A percentile compares a stretch with the other conserved stretches of the same genome.
phyloP scores from a whole-genome alignment of 768 basidiomycete species.

The Paxillus rubicundulus region DNA sequence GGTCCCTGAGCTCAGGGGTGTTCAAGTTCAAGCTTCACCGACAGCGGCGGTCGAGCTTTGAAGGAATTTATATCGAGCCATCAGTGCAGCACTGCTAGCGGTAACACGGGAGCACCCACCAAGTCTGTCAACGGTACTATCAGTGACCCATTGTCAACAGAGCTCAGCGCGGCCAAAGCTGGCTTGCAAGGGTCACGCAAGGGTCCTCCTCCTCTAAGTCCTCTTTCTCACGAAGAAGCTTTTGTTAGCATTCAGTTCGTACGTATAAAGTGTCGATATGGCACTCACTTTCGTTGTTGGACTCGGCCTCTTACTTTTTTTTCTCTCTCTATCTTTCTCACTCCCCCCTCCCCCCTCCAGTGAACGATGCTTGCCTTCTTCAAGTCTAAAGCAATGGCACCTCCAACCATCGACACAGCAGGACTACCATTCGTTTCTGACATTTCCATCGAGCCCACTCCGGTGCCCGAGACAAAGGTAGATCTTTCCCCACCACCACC shows the following conservation, averaged over 20 bases:
- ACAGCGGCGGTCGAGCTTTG: too few relatives aligned
- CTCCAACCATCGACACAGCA: neutral
- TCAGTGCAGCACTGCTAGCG: neutral
- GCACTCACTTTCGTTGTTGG: slow-evolving; percentile 4
- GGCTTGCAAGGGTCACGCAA: neutral
- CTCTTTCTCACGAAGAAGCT: slow-evolving; percentile 31
- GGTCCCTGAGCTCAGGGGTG: neutral
- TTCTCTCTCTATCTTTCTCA: neutral
- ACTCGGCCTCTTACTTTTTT: slow-evolving; percentile 1
- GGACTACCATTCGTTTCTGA: slow-evolving; percentile 1
- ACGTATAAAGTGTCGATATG: slow-evolving; percentile 24
- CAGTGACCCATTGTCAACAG: neutral
- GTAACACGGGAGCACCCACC: neutral
- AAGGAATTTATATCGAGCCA: neutral
- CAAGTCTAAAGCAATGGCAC: slow-evolving; percentile 16
- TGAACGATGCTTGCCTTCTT: slow-evolving; percentile 25
- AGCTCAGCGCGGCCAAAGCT: neutral
- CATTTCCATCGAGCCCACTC: neutral
- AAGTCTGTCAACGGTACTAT: neutral
- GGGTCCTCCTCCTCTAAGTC: neutral
- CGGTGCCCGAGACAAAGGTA: neutral
- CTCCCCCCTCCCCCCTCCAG: neutral
- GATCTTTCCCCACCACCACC: neutral
- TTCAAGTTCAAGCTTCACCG: too few relatives aligned
- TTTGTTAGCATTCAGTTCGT: slow-evolving; percentile 7